Evolutionary conservation across 768 basidiomycete genomes (phyloP).

Genomic region (Rossbeevera mucosa): DNA sequence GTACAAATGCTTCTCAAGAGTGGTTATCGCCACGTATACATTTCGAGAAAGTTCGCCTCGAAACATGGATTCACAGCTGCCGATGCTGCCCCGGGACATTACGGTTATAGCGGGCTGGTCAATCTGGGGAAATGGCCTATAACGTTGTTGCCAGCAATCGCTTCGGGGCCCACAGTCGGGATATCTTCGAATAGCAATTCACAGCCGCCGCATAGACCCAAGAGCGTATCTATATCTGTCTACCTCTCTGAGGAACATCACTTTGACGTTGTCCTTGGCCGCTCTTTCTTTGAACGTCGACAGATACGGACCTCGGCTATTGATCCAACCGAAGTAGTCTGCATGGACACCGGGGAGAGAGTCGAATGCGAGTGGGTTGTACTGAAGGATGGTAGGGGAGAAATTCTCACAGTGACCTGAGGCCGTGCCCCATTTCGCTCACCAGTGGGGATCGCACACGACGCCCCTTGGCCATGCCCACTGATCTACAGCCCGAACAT

Average conservation of each 20-base stretch:
- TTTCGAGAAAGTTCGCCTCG: conserved; percentile 89
- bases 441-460: neutral
- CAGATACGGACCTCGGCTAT: conserved; percentile 76
- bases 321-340: conserved; percentile 87
- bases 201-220: conserved; percentile 24
- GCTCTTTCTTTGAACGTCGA: conserved; percentile 78
- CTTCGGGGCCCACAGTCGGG: neutral
- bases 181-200: neutral
- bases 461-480: neutral
- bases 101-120: conserved; percentile 89
- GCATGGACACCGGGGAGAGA: conserved; percentile 88
- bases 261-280: conserved; percentile 91
- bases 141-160: conserved; percentile 44
- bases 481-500: neutral
- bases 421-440: neutral
- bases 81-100: conserved; percentile 84
- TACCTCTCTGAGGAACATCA: conserved; percentile 93
- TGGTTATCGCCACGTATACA: conserved; percentile 91
- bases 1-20: conserved; percentile 92
- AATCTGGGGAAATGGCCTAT: conserved; percentile 88
- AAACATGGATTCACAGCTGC: conserved; percentile 83
- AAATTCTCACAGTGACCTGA: conserved; percentile 81
- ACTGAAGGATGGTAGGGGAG: conserved; percentile 84
- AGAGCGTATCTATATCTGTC: conserved; percentile 53
- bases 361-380: conserved; percentile 91